Conservation (phyloP, 345 rosid genomes). For the Trapa incisa region DNA sequence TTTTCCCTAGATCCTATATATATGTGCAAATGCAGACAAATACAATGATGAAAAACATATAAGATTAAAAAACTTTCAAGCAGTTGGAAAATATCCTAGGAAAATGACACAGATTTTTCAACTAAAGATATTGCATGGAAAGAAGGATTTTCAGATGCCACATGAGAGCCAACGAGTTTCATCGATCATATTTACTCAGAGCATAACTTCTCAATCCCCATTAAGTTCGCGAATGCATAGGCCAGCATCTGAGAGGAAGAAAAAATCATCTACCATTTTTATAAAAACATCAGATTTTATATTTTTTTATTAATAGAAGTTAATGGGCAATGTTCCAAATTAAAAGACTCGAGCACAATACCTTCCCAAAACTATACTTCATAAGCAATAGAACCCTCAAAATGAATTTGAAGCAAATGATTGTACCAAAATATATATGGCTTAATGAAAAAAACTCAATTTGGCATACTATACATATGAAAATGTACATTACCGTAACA, state of each 20-base stretch:
- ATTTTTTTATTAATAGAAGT: not conserved
- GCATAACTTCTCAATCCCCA: not conserved
- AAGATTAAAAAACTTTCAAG: not conserved
- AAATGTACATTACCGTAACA: conserved; percentile 30
- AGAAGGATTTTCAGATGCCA: not conserved
- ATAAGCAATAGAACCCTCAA: not conserved
- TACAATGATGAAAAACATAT: not conserved
- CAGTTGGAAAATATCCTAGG: not conserved
- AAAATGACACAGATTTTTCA: not conserved
- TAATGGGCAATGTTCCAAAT: not conserved
- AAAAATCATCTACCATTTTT: not conserved
- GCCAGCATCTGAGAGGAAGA: not conserved
- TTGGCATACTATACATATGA: not conserved
- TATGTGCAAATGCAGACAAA: not conserved
- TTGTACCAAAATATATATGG: not conserved
- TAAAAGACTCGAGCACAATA: not conserved
- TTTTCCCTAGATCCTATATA: not conserved
- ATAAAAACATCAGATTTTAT: not conserved
- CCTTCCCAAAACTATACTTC: not conserved
- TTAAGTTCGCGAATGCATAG: not conserved
- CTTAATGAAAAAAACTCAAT: not conserved
- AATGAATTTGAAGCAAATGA: not conserved
- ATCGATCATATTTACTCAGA: not conserved
- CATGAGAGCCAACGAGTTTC: not conserved
- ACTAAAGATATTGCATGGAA: not conserved